These are phyloP conservation scores for Suillus lakei DNA, from an alignment of 768 basidiomycete genomes.

Conservation along the genomic window DNA sequence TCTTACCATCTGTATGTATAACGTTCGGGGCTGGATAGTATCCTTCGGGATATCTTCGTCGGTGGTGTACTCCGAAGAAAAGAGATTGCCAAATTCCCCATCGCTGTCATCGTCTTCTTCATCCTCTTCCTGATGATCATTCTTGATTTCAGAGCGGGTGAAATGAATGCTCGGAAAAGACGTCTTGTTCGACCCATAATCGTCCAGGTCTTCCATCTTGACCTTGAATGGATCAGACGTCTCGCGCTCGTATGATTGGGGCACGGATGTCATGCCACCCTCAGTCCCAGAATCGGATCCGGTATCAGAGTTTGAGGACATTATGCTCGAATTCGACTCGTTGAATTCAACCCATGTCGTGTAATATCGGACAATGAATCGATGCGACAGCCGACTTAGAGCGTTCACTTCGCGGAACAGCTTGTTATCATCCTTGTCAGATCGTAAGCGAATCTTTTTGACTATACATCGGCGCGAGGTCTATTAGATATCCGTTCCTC, in stretches of 20 bases:
- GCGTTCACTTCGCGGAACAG: slow-evolving; percentile 93
- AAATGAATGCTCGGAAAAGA: slow-evolving; percentile 90
- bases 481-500: not conserved
- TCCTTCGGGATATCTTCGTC: slow-evolving; percentile 41
- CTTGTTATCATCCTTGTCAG: slow-evolving; percentile 79
- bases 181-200: slow-evolving; percentile 58
- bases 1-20: slow-evolving; percentile 94
- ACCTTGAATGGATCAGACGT: slow-evolving; percentile 67
- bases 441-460: slow-evolving; percentile 86
- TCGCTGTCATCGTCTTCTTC: slow-evolving; percentile 38
- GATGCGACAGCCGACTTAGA: slow-evolving; percentile 84
- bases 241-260: slow-evolving; percentile 44
- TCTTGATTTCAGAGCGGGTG: slow-evolving; percentile 48
- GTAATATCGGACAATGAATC: slow-evolving; percentile 90
- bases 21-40: slow-evolving; percentile 50
- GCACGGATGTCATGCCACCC: slow-evolving; percentile 62
- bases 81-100: slow-evolving; percentile 43
- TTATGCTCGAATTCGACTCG: slow-evolving; percentile 53
- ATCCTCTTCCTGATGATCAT: slow-evolving; percentile 48
- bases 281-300: slow-evolving; percentile 43
- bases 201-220: slow-evolving; percentile 66
- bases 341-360: slow-evolving; percentile 87
- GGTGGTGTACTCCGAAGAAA: slow-evolving; percentile 32
- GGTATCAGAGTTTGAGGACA: slow-evolving; percentile 51
- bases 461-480: slow-evolving; percentile 45